Conservation (phyloP, 441 rosid species). For the Gossypium gossypioides region DNA sequence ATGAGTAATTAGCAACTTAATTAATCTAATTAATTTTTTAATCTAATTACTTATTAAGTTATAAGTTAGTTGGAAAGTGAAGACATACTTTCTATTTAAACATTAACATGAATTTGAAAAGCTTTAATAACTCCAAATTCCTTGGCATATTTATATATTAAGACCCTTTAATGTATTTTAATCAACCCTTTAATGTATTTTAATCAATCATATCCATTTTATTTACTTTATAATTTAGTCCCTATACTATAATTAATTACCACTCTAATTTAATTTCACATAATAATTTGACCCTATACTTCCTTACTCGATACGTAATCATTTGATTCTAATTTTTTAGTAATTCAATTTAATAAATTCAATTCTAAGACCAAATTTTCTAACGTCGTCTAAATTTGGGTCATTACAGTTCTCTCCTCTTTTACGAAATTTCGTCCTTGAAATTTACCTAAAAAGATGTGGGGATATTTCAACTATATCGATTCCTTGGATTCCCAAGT, state of each 20-base stretch:
- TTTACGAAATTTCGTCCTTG: neutral
- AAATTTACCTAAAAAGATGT: too few species aligned
- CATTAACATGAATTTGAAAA: neutral
- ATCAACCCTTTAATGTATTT: neutral
- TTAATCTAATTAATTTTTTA: too few species aligned
- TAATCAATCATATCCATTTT: neutral
- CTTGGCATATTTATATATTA: neutral
- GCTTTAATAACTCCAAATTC: neutral
- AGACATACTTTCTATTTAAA: neutral
- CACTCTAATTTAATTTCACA: neutral
- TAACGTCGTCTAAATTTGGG: neutral
- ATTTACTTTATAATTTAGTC: too few species aligned
- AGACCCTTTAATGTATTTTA: neutral
- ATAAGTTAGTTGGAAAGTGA: neutral
- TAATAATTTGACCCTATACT: neutral
- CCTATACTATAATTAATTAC: neutral
- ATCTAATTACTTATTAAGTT: neutral
- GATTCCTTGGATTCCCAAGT: neutral
- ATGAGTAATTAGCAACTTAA: neutral
- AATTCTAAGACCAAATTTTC: neutral
- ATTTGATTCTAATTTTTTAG: neutral
- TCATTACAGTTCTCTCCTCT: neutral
- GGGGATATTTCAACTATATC: neutral
- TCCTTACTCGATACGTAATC: neutral
- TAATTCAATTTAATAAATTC: too few species aligned